Evolutionary conservation across 495 filamentous ascomycete genomes (phyloP), one percentile per base, ranked within the genome.

Genomic region (Trichoderma parareesei): DNA sequence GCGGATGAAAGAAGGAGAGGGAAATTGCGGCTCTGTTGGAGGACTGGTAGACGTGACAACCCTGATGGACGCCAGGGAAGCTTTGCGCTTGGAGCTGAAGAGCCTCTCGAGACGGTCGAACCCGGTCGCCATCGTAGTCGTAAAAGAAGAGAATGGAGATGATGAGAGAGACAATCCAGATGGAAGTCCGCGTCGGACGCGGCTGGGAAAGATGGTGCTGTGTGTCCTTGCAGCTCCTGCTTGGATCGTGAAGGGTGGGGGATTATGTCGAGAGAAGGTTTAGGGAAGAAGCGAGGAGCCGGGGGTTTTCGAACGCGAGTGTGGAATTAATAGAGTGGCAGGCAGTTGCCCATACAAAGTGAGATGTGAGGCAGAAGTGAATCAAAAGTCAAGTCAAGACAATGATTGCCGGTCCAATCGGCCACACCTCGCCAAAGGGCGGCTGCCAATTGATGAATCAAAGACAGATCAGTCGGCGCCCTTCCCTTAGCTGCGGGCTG

Each of bases 1-100:
- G 41, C 74, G 68, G 62, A 82, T 76, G 67, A 75, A 82, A 1
- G 79, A 78, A 10, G 79, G 78, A 41, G 75, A 70, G 9, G 79
- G 79, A 61, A 80, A 82, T 13, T 68, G 70, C 41, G 63, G 67
- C 42, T 59, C 57, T 9, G 61, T 42, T 18, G 55, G 33, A 9
- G 63, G 61, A 7, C 14, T 18, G 41, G 40, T 5, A 53, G 68
- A 41, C 59, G n/a, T 66, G 63, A 20, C 48, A 13, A 14, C 44
- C 60, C 11, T 48, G 4, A 40, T 40, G 46, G 35, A 61, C 20
- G 11, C 67, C 49, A n/a, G 57, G 14, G 65, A 53, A 49, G 57
- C 62, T 63, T 68, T 72, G 64, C 68, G 73, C 46, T 66, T 73
- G 55, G 66, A 40, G 61, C 40, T 68, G 55, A 75, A 74, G 57